Conservation (phyloP, 805 yeast species). For the Priceomyces castillae region DNA sequence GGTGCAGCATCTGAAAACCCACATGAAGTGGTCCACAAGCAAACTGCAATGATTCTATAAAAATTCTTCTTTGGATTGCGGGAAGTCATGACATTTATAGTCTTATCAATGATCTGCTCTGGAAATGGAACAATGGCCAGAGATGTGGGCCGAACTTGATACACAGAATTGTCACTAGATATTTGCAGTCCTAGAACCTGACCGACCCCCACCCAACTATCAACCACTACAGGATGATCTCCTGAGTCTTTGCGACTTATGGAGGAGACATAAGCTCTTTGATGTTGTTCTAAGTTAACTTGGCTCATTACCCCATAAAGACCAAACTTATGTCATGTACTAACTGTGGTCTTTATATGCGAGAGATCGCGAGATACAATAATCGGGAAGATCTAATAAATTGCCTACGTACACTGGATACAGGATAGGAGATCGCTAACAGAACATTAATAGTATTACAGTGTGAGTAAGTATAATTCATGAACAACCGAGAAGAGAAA, state of each 20-base stretch:
- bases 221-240: background rate
- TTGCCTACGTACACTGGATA: too few species aligned
- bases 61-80: conserved; percentile 21
- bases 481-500: too few species aligned
- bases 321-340: too few species aligned
- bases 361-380: too few species aligned
- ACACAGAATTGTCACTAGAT: background rate
- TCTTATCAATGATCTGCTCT: background rate
- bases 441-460: too few species aligned
- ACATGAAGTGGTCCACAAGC: conserved; percentile 18
- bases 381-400: too few species aligned
- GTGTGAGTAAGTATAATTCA: too few species aligned
- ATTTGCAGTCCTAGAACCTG: background rate
- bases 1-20: conserved; percentile 29
- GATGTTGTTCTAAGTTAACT: background rate
- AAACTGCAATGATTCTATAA: conserved; percentile 15
- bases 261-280: background rate
- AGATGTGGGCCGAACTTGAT: background rate
- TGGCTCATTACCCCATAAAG: background rate
- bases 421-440: too few species aligned
- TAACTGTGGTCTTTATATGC: too few species aligned
- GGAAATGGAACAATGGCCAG: background rate
- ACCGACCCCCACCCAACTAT: background rate
- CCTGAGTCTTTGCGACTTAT: background rate
- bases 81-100: conserved; percentile 31